Evolutionary conservation across 78 protist species (phyloP).

Genomic region (Dictyostelium intermedium): DNA sequence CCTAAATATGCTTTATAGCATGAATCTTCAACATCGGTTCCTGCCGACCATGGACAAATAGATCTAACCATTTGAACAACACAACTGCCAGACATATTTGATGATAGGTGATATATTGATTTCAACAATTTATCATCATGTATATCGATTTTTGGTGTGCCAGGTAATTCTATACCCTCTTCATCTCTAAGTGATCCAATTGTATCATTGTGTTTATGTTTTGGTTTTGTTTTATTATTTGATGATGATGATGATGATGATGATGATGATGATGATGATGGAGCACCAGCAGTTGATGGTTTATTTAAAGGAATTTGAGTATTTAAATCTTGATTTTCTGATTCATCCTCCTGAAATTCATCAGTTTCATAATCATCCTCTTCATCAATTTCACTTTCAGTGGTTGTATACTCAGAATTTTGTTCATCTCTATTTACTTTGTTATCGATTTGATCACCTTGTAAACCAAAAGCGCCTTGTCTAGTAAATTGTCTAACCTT

Average conservation of each 20-base stretch:
- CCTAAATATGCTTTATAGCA: conserved; percentile 68
- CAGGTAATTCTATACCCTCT: not conserved
- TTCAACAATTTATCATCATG: not conserved
- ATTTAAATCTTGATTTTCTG: not conserved
- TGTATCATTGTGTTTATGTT: not conserved
- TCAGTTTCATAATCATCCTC: not conserved
- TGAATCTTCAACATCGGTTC: conserved; percentile 56
- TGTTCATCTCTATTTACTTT: not conserved
- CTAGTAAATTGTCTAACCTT: not conserved
- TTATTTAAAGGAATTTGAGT: not conserved
- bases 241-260: no score
- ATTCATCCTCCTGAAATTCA: not conserved
- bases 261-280: no score
- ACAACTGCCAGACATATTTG: conserved; percentile 9
- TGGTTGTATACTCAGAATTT: not conserved
- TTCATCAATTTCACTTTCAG: not conserved
- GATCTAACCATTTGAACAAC: conserved; percentile 46
- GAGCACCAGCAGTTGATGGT: not conserved
- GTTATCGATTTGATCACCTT: not conserved
- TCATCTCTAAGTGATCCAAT: not conserved
- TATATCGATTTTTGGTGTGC: not conserved
- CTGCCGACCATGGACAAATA: conserved; percentile 34
- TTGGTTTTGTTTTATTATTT: no score
- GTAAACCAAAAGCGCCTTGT: not conserved
- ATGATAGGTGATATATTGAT: not conserved